Conservation (phyloP, 2,329 filamentous ascomycete genomes). For the Xylariaceae sp. region DNA sequence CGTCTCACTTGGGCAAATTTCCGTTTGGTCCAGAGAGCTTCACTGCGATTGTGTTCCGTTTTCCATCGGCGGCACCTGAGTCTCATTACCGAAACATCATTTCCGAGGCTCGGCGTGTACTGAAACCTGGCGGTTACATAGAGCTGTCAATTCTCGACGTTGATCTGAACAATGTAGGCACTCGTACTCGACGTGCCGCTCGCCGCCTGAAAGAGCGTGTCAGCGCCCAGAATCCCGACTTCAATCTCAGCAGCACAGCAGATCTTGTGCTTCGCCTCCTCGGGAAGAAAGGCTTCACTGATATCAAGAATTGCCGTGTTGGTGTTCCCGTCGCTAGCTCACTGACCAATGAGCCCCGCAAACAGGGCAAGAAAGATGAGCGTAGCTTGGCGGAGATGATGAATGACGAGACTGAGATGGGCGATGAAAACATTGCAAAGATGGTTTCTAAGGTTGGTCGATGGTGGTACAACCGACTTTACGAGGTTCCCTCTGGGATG, state of each 20-base stretch:
- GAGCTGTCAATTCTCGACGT: conserved; percentile 75
- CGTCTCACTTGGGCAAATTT: conserved; percentile 59
- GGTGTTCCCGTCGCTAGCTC: conserved; percentile 67
- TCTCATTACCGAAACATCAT: conserved; percentile 66
- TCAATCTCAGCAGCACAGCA: conserved; percentile 56
- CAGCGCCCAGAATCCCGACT: conserved; percentile 54
- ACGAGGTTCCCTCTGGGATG: conserved; percentile 63
- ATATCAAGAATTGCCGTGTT: conserved; percentile 71
- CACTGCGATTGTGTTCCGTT: conserved; percentile 70
- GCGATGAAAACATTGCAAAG: conserved; percentile 83
- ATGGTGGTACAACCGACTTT: conserved; percentile 96
- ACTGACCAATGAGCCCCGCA: conserved; percentile 27
- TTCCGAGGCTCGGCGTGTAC: conserved; percentile 70
- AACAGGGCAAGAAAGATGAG: conserved; percentile 39
- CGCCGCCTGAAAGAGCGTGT: conserved; percentile 69
- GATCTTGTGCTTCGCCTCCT: conserved; percentile 63
- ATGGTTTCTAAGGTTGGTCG: conserved; percentile 89
- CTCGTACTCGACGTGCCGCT: conserved; percentile 62
- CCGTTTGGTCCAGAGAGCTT: conserved; percentile 76
- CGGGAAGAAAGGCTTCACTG: conserved; percentile 64
- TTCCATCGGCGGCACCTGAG: conserved; percentile 66
- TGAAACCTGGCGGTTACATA: conserved; percentile 74
- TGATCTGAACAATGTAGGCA: conserved; percentile 80
- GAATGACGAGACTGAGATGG: conserved; percentile 61
- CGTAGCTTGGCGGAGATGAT: conserved; percentile 67